A percentile compares a stretch with the other conserved stretches of the same genome.
phyloP scores from a whole-genome alignment of 2,329 filamentous ascomycete species.

The Alternaria panax region DNA sequence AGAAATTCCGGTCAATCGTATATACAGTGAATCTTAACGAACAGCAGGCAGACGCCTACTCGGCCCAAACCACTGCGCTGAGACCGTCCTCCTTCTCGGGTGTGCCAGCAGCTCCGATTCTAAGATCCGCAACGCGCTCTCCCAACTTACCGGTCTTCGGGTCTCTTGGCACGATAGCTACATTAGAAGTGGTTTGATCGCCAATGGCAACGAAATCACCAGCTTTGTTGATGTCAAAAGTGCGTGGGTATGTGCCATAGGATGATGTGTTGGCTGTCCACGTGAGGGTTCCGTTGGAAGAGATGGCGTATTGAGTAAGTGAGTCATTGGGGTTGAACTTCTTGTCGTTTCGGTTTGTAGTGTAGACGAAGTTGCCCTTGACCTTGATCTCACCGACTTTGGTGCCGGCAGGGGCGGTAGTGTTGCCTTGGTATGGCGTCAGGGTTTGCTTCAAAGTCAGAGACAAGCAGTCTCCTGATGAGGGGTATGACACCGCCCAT shows the following conservation, averaged over 20 bases:
- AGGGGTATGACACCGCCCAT: conserved; percentile 42
- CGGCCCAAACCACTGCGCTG: conserved; percentile 46
- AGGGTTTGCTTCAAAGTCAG: conserved; percentile 42
- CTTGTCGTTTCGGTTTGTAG: conserved; percentile 48
- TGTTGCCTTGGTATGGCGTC: conserved; percentile 43
- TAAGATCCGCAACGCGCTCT: conserved; percentile 32
- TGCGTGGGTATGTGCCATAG: conserved; percentile 45
- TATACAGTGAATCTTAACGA: neutral
- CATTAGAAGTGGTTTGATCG: conserved; percentile 43
- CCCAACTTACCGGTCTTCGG: conserved; percentile 37
- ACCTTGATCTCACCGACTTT: conserved; percentile 46
- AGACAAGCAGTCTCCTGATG: conserved; percentile 38
- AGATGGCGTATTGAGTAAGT: conserved; percentile 45
- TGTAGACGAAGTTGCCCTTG: conserved; percentile 46
- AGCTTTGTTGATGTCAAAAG: conserved; percentile 46
- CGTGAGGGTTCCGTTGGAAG: conserved; percentile 33
- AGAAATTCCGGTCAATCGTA: neutral
- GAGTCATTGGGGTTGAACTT: conserved; percentile 45
- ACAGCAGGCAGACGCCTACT: conserved; percentile 23
- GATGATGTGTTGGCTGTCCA: conserved; percentile 42
- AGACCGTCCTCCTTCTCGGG: conserved; percentile 44
- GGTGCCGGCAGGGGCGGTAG: conserved; percentile 34
- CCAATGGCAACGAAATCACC: conserved; percentile 43
- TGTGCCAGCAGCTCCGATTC: conserved; percentile 34
- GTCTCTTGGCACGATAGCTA: conserved; percentile 43